Conservation (phyloP, 2,329 filamentous ascomycete species). For the Alternaria brassicicola region DNA sequence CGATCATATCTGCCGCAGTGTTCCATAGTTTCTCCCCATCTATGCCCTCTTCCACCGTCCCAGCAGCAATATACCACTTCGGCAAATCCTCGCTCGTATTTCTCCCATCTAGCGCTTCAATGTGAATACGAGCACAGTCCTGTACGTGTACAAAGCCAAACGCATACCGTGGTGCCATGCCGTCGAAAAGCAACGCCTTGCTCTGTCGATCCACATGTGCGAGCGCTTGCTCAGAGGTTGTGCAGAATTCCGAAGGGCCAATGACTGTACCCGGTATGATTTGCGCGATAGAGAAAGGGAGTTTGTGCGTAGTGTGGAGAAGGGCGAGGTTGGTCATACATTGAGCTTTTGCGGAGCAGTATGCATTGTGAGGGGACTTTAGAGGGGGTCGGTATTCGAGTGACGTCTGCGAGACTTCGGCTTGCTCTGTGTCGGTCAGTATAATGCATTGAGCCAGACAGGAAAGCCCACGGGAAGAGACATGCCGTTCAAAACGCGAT, state of each 20-base stretch:
- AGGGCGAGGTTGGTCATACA: constrained; percentile 39
- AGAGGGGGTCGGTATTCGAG: constrained; percentile 36
- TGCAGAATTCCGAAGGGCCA: constrained; percentile 39
- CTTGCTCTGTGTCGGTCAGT: constrained; percentile 23
- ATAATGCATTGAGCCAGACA: not conserved
- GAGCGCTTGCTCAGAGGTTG: constrained; percentile 21
- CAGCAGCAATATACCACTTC: constrained; percentile 39
- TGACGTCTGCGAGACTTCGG: constrained; percentile 28
- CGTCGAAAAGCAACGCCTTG: constrained; percentile 40
- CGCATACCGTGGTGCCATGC: constrained; percentile 36
- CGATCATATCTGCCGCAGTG: constrained; percentile 28
- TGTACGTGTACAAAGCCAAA: constrained; percentile 45
- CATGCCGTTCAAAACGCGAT: constrained; percentile 31
- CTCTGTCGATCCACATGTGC: constrained; percentile 42
- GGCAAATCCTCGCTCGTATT: constrained; percentile 26
- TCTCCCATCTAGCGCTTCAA: constrained; percentile 35
- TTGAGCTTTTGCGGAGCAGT: constrained; percentile 43
- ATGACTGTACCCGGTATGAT: constrained; percentile 46
- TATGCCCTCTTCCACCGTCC: constrained; percentile 25
- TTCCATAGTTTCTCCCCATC: constrained; percentile 31
- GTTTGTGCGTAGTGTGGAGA: not conserved
- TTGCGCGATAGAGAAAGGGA: constrained; percentile 39
- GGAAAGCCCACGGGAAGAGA: not conserved
- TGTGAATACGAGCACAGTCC: constrained; percentile 41
- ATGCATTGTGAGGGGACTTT: constrained; percentile 40